Percentiles rank a stretch among this genome's conserved stretches.
phyloP scores from a whole-genome alignment of 225 moss, liverwort and hornwort species.

The Polytrichum formosum region DNA sequence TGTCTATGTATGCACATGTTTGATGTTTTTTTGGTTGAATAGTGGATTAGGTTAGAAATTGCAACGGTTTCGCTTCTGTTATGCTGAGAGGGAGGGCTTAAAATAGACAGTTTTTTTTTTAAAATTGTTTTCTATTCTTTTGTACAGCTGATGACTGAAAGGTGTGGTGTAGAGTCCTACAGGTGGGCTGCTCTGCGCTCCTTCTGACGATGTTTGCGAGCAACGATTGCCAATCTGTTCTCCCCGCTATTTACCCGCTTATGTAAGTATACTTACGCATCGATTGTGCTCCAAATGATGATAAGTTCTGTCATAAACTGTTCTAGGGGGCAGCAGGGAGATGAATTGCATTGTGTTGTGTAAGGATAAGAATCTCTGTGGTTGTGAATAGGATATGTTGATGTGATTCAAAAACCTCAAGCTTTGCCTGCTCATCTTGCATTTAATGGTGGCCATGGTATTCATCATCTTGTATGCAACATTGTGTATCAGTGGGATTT shows the following conservation, averaged over 20 bases:
- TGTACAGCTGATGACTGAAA: slow-evolving; percentile 2
- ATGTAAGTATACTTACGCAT: slow-evolving; percentile 13
- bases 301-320: too few species aligned
- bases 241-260: not conserved
- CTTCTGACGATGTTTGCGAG: not conserved
- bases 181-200: slow-evolving; percentile 12
- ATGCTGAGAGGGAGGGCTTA: too few species aligned
- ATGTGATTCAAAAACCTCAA: too few species aligned
- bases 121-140: not conserved
- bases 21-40: too few species aligned
- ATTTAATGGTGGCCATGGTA: too few species aligned
- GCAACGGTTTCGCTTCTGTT: not conserved
- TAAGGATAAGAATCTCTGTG: too few species aligned
- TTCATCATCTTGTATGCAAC: too few species aligned
- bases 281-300: not conserved
- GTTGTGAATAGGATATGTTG: too few species aligned
- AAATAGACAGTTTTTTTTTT: not conserved
- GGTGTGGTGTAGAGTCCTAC: slow-evolving; percentile 20
- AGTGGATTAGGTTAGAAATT: not conserved
- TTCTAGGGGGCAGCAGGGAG: not conserved
- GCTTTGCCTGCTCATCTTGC: too few species aligned
- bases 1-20: too few species aligned
- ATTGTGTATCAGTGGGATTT: too few species aligned
- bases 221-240: slow-evolving; percentile 37
- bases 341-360: not conserved